These are phyloP conservation scores for Hebeloma cylindrosporum DNA, from an alignment of 768 basidiomycete genomes.

Conservation along the genomic window DNA sequence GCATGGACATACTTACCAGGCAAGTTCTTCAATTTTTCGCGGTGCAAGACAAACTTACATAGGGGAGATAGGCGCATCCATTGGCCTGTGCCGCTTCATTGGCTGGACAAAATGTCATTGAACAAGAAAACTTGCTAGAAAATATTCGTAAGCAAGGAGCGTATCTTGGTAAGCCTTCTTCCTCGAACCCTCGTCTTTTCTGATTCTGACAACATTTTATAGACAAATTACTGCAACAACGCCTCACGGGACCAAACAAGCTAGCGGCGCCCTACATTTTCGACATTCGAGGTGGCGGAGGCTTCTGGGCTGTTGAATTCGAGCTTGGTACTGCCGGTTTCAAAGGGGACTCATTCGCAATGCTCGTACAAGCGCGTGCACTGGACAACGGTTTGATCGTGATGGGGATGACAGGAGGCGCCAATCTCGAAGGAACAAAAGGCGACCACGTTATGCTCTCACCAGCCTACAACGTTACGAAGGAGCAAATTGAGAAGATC, in stretches of 20 bases:
- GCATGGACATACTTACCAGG: conserved; percentile 88
- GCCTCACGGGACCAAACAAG: conserved; percentile 55
- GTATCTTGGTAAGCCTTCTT: conserved; percentile 44
- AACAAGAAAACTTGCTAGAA: conserved; percentile 66
- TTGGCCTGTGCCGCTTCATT: conserved; percentile 76
- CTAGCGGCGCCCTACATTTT: conserved; percentile 65
- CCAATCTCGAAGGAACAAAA: conserved; percentile 64
- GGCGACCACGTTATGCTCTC: conserved; percentile 74
- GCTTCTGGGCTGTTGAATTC: conserved; percentile 85
- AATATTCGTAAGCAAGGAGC: conserved; percentile 61
- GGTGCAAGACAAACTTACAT: neutral
- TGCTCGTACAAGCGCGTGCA: conserved; percentile 68
- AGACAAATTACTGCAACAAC: conserved; percentile 52
- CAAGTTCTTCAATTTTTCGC: conserved; percentile 29
- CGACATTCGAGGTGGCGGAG: conserved; percentile 82
- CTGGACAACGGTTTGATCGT: conserved; percentile 65
- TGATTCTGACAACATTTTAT: conserved; percentile 1
- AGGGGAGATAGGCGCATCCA: conserved; percentile 57
- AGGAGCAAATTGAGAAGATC: conserved; percentile 67
- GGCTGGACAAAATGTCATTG: conserved; percentile 76
- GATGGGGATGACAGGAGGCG: conserved; percentile 75
- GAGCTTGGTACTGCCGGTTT: conserved; percentile 62
- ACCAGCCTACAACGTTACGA: conserved; percentile 78
- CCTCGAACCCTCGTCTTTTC: conserved; percentile 1
- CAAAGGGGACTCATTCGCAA: conserved; percentile 57